A percentile compares a stretch with the other conserved stretches of the same genome.
These are phyloP conservation scores for Cryptosporidium sp. DNA, from an alignment of 169 alveolate genomes.

Conservation along the genomic window DNA sequence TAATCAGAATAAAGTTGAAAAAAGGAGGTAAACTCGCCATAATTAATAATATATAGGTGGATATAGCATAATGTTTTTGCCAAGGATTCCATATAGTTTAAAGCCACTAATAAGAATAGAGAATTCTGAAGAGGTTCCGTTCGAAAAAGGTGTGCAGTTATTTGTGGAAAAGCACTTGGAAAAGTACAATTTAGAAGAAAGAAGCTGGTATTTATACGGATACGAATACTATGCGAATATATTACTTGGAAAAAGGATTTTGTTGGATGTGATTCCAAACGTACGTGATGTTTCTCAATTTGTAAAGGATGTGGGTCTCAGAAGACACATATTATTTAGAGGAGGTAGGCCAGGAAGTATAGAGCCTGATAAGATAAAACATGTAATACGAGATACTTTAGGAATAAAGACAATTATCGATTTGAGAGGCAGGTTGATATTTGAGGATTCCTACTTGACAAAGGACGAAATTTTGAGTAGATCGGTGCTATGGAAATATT, in stretches of 20 bases:
- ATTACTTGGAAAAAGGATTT: constrained; percentile 44
- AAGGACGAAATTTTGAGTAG: constrained; percentile 63
- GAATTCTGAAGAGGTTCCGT: not conserved
- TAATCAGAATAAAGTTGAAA: not conserved
- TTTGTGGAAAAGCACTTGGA: constrained; percentile 48
- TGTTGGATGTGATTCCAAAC: constrained; percentile 44
- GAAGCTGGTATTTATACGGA: constrained; percentile 7
- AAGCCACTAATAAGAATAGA: constrained; percentile 47
- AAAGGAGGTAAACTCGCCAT: not conserved
- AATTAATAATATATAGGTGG: not conserved
- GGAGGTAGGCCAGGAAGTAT: constrained; percentile 73
- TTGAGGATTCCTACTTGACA: constrained; percentile 42
- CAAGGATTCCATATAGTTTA: constrained; percentile 25
- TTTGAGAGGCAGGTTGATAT: constrained; percentile 32
- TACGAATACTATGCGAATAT: constrained; percentile 52
- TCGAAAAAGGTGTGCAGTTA: constrained; percentile 13
- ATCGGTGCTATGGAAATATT: constrained; percentile 50
- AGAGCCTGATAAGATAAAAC: constrained; percentile 72
- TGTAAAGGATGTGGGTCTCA: not conserved
- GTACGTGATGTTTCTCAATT: constrained; percentile 55
- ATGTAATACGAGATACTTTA: constrained; percentile 27
- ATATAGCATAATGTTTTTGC: constrained; percentile 35
- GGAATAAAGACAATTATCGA: constrained; percentile 58
- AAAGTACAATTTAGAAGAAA: constrained; percentile 8
- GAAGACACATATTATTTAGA: constrained; percentile 42